Conservation (phyloP, 345 rosid genomes). For the Raphanus sativus region DNA sequence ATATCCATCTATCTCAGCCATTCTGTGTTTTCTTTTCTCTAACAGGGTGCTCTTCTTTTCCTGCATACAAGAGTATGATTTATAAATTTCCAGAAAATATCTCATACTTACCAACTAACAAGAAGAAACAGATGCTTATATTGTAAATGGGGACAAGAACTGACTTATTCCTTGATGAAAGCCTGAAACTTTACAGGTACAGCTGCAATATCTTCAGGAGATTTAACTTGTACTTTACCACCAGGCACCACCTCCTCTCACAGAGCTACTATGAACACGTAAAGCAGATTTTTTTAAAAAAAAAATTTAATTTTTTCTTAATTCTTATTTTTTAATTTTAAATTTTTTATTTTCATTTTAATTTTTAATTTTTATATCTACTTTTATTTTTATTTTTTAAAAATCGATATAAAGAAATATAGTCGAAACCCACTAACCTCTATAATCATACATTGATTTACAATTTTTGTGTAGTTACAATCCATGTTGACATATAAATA, state of each 20-base stretch:
- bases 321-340: too few species aligned
- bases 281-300: constrained; percentile 50
- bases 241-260: constrained; percentile 43
- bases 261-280: constrained; percentile 92
- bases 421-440: too few species aligned
- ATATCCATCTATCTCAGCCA: too few species aligned
- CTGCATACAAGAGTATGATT: constrained; percentile 45
- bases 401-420: too few species aligned
- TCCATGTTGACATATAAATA: too few species aligned
- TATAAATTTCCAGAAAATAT: background rate
- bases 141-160: constrained; percentile 60
- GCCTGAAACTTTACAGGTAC: constrained; percentile 59
- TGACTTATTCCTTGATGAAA: constrained; percentile 82
- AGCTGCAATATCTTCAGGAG: constrained; percentile 51
- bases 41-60: constrained; percentile 18
- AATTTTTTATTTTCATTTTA: too few species aligned
- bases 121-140: constrained; percentile 42
- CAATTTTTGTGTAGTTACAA: too few species aligned
- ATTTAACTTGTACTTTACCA: constrained; percentile 39
- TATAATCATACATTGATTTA: too few species aligned
- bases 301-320: too few species aligned
- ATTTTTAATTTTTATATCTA: too few species aligned
- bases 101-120: background rate
- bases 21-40: too few species aligned
- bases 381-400: too few species aligned